A percentile compares a stretch with the other conserved stretches of the same genome.
phyloP scores from a whole-genome alignment of 2,329 filamentous ascomycete species.

The Cercospora brassicicola region DNA sequence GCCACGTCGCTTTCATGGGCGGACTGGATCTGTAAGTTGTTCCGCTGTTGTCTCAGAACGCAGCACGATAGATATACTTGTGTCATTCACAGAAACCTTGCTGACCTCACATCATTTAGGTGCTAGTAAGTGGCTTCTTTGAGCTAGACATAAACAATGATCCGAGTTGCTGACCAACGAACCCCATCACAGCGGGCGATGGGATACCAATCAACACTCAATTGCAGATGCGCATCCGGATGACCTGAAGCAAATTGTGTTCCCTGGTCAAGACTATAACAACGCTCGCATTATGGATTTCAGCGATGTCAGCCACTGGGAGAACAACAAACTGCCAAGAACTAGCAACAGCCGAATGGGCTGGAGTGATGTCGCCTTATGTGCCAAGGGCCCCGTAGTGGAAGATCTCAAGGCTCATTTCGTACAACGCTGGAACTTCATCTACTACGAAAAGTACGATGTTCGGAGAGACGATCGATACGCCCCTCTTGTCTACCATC shows the following conservation, averaged over 20 bases:
- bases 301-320: constrained; percentile 74
- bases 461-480: constrained; percentile 57
- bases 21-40: constrained; percentile 70
- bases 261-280: constrained; percentile 90
- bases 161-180: not conserved
- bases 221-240: constrained; percentile 81
- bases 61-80: not conserved
- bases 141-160: not conserved
- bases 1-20: constrained; percentile 83
- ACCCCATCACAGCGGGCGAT: constrained; percentile 69
- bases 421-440: constrained; percentile 86
- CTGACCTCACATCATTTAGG: not conserved
- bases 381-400: constrained; percentile 71
- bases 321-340: constrained; percentile 83
- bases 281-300: constrained; percentile 84
- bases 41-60: not conserved
- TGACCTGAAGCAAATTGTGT: constrained; percentile 72
- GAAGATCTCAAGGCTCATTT: constrained; percentile 77
- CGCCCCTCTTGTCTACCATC: constrained; percentile 40
- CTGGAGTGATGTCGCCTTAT: constrained; percentile 84
- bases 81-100: not conserved
- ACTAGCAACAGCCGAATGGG: constrained; percentile 74
- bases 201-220: constrained; percentile 79
- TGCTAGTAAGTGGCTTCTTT: not conserved
- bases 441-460: constrained; percentile 78